Evolutionary conservation across 257 asterid genomes (phyloP).

Genomic region (Vinca minor): DNA sequence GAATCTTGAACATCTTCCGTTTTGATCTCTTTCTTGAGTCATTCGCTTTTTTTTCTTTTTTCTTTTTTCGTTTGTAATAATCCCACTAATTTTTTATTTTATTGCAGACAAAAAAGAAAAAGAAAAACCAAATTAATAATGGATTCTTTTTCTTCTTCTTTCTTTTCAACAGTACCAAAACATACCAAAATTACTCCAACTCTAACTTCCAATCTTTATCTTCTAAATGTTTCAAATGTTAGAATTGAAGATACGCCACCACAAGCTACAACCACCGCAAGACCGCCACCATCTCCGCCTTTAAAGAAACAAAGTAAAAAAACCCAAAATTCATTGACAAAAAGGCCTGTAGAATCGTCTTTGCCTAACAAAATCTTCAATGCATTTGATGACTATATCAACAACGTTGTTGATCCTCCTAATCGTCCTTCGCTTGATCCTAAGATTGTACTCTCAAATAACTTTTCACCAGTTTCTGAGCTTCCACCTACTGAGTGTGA

Average conservation of each 20-base stretch:
- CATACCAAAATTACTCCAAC: conserved; percentile 11
- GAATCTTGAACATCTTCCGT: not conserved
- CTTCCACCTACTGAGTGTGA: conserved; percentile 58
- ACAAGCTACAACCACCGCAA: conserved; percentile 17
- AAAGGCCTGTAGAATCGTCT: conserved; percentile 13
- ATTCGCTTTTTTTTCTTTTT: no score
- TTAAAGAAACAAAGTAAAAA: conserved; percentile 10
- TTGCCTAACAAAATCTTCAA: conserved; percentile 17
- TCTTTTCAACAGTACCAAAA: conserved; percentile 26
- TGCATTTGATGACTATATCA: conserved; percentile 24
- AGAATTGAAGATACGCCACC: conserved; percentile 38
- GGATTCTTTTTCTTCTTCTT: no score
- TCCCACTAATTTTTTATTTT: not conserved
- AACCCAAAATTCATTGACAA: conserved; percentile 2
- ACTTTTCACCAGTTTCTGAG: conserved; percentile 59
- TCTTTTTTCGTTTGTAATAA: no score
- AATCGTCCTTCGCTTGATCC: conserved; percentile 43
- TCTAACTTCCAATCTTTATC: conserved; percentile 7
- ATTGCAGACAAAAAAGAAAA: not conserved
- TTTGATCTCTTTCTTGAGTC: not conserved
- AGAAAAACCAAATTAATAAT: conserved; percentile 47
- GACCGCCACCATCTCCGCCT: conserved; percentile 17
- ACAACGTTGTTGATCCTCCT: conserved; percentile 45
- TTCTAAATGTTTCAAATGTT: conserved; percentile 22
- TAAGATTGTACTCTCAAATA: conserved; percentile 36